Evolutionary conservation across 2,329 filamentous ascomycete species (phyloP), one percentile per base, ranked within the genome.

Genomic region (Chlorencoelia australis): DNA sequence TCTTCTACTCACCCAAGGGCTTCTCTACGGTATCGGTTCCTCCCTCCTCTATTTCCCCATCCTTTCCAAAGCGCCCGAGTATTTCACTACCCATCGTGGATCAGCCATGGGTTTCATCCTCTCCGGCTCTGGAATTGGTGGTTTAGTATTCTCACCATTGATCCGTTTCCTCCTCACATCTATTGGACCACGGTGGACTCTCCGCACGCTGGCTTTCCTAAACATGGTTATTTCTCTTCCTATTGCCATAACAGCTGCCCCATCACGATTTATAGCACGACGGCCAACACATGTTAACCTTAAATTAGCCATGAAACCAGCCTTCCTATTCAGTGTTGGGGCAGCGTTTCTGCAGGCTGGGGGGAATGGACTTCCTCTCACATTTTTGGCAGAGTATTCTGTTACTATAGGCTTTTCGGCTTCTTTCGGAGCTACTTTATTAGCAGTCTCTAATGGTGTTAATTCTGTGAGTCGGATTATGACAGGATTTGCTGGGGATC

Each of bases 321-420:
- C 58, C 1, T 67, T 69, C 38, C 35, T 64, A 21, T 55, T 65
- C 25, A 59, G 59, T 18, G 59, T 58, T n/a, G 42, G 59, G 2
- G 63, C 61, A 1, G 61, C 59, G 2, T 61, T 65, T 10, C 35
- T 55, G 1, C 48, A 68, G 50, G 59, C 67, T 1, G 61, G 65
- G 29, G 65, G 63, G 4, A 61, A 65, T 28, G 59, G 62, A 33
- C 58, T 67, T 7, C 67, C 67, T 0, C 54, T 68, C n/a, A 59
- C 60, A 0, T 71, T 69, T 40, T 57, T 69, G 25, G 59, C 65
- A 0, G 64, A 65, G 10, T 70, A 68, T 45, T 63, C 60, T 7
- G 59, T 65, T 2, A 54, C 56, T 0, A 47, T 70, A 2, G 67
- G 67, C 1, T 58, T 61, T 38, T 57, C 54, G 0, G 52, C 63